Base-by-base conservation (phyloP, 768 basidiomycete genomes). In the Pisolithus albus region DNA sequence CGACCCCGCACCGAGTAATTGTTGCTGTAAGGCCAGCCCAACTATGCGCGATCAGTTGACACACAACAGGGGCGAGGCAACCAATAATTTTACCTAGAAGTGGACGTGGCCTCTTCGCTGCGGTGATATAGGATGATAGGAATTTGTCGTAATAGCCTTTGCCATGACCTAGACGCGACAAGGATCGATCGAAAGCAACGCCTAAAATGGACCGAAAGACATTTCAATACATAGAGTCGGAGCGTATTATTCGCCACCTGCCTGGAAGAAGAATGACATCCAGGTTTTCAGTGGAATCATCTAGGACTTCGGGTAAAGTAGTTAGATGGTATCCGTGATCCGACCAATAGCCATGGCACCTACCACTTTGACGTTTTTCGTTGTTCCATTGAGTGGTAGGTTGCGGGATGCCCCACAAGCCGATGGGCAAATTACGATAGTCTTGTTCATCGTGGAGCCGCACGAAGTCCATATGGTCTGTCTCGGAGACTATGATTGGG, bases 91-190 rank as follows among this genome's bases (percentile, higher is more conserved):
- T 56, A 88, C 88, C 80, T 49, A 89, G 73, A 28, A 83, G 57
- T 1, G 88, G 84, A 50, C 68, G 72, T 21, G 69, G 68, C 52
- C 70, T 68, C 23, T 71, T 70, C 49, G 67, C 69, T 13, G 69
- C 60, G 38, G 41, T 53, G 28, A 71, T 63, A 53, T 88, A 88
- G 1, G 73, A 64, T 3, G 80, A 67, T 34, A 91, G 71, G 67
- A 87, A 91, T 13, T 76, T 73, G 67, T 91, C 88, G 58, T 91
- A 91, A 68, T 86, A 89, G 6, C 88, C 88, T 64, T 86, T 91
- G 21, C 88, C 88, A 56, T 89, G 86, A 9, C 88, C 88, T 26
- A 91, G 75, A 28, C 88, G 81, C 45, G 81, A 81, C 49, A 84
- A 63, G 15, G 76, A 76, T 39, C 70, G 72, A 68, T 90, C 88